Evolutionary conservation across 352 stramenopile genomes (phyloP), one percentile per base, ranked within the genome.

Genomic region (Phytopythium chamaehyphon): DNA sequence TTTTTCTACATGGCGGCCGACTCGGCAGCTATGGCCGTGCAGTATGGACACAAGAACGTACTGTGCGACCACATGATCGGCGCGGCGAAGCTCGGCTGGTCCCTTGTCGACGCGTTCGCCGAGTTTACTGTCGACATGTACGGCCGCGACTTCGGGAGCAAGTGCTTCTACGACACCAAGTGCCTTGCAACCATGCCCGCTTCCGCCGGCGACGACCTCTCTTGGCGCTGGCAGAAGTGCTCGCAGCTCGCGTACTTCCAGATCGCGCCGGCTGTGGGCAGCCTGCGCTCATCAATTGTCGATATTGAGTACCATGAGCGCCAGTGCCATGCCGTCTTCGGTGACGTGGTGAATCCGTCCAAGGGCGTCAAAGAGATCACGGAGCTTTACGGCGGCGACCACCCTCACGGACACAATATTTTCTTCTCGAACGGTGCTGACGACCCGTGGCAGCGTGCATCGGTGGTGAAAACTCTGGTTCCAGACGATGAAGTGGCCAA

Each of bases 1-100:
- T 96, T 96, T 58, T 91, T 91, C 63, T 96, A 96, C 67, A 96
- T 96, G 86, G 69, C 95, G 44, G 85, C 85, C 8, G 85, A 95
- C 58, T 64, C 83, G 18, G 84, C 85, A 16, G 83, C 86, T 1
- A 96, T 96, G 86, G 81, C 78, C 5, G 83, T 93, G 31, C 86
- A 96, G 63, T 96, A 96, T 60, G 81, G 86, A 6, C 72, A 83
- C 61, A 96, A 96, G 59, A 66, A 91, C 21, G 43, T 84, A 14
- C 65, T 96, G 46, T 96, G 86, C 39, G 35, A 61, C 23, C 69
- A 64, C 53, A 87, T 90, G 75, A 52, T 72, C 2, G 38, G 53
- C 1, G 74, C 82, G 1, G 69, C 74, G 19, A 69, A 83, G 24
- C 57, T 64, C 19, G 85, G 88, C 36, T 49, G 58, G 16, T 76